Percentiles rank a stretch among this genome's conserved stretches.
Conservation (phyloP, 2,329 filamentous ascomycete genomes). For the Ophiosphaerella narmari region DNA sequence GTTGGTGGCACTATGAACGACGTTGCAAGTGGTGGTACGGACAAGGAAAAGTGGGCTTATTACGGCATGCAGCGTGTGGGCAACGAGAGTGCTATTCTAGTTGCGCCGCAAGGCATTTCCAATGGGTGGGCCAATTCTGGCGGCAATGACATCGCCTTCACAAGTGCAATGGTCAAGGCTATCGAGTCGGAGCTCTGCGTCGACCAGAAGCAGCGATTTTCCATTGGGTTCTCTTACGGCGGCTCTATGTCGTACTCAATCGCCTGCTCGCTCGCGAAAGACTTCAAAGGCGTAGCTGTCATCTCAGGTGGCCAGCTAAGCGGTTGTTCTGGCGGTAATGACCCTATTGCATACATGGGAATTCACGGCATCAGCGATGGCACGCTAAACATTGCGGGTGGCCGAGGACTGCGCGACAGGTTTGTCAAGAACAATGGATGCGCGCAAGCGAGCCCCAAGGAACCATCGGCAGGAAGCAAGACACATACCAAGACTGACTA, state of each 20-base stretch:
- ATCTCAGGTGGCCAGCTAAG: conserved; percentile 21
- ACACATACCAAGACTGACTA: conserved; percentile 18
- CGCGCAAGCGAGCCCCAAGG: conserved; percentile 14
- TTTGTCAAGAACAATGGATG: conserved; percentile 48
- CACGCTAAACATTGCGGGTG: conserved; percentile 40
- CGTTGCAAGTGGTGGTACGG: conserved; percentile 31
- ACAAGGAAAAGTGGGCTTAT: conserved; percentile 25
- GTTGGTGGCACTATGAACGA: conserved; percentile 47
- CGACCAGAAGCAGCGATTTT: conserved; percentile 48
- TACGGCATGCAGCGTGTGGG: conserved; percentile 49
- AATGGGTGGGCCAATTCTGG: conserved; percentile 50
- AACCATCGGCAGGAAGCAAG: conserved; percentile 16
- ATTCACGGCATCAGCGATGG: conserved; percentile 47
- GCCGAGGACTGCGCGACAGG: conserved; percentile 43
- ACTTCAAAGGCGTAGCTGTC: conserved; percentile 48
- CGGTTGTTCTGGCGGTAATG: conserved; percentile 32
- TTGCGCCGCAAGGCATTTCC: conserved; percentile 49
- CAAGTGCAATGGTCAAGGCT: conserved; percentile 47
- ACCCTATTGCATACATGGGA: conserved; percentile 38
- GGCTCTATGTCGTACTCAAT: conserved; percentile 50
- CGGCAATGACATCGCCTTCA: conserved; percentile 49
- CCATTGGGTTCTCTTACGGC: conserved; percentile 53
- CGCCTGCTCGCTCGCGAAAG: conserved; percentile 48
- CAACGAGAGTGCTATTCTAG: conserved; percentile 47
- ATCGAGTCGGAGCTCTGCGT: conserved; percentile 50